phyloP scores from a whole-genome alignment of 441 rosid genomes.

The Omphalea diandra region DNA sequence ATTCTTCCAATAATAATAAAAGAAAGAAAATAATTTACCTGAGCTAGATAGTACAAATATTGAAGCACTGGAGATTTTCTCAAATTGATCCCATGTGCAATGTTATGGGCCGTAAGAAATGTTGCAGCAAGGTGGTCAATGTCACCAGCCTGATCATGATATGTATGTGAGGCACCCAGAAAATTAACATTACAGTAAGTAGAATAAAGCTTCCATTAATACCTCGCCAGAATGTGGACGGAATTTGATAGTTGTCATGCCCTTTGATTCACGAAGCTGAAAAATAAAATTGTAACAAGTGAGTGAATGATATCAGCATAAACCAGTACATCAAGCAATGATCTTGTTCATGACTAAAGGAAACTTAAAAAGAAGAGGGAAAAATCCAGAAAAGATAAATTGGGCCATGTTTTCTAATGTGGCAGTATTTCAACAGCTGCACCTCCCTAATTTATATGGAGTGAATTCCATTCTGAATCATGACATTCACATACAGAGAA shows the following conservation, averaged over 20 bases:
- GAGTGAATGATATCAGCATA: slow-evolving; percentile 16
- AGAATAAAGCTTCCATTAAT: slow-evolving; percentile 17
- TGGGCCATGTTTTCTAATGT: not conserved
- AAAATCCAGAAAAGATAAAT: not conserved
- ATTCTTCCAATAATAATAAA: no score
- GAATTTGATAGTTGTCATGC: slow-evolving; percentile 94
- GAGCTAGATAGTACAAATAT: slow-evolving; percentile 93
- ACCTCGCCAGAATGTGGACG: slow-evolving; percentile 99
- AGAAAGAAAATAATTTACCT: slow-evolving; percentile 48
- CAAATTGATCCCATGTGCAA: slow-evolving; percentile 97
- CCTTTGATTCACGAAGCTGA: slow-evolving; percentile 98
- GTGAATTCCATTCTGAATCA: not conserved
- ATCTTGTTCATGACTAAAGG: not conserved
- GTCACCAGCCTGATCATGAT: slow-evolving; percentile 85
- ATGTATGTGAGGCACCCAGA: slow-evolving; percentile 21
- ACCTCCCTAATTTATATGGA: not conserved
- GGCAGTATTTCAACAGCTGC: not conserved
- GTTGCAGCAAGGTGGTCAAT: slow-evolving; percentile 99
- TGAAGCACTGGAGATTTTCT: slow-evolving; percentile 99
- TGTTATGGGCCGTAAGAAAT: slow-evolving; percentile 86
- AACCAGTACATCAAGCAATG: not conserved
- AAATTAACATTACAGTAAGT: slow-evolving; percentile 1
- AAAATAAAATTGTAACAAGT: slow-evolving; percentile 23
- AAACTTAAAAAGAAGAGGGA: not conserved
- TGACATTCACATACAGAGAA: not conserved